These are phyloP conservation scores for Tolypocladium inflatum DNA, from an alignment of 2,329 filamentous ascomycete genomes.

Conservation along the genomic window DNA sequence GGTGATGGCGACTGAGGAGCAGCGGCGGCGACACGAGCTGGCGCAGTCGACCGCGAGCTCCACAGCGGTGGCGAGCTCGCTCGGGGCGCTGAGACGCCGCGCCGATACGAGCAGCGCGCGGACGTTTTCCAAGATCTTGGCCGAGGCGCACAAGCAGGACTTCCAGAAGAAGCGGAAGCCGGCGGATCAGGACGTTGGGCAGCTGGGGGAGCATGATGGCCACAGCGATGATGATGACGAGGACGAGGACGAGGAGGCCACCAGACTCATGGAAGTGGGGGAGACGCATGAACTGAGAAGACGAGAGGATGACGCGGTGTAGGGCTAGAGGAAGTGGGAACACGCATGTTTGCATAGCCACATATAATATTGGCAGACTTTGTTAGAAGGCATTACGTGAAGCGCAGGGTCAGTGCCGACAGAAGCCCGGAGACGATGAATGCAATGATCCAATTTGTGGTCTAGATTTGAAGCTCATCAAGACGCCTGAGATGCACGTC, in stretches of 20 bases:
- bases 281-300: background rate
- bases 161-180: conserved; percentile 67
- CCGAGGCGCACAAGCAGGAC: conserved; percentile 79
- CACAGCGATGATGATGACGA: conserved; percentile 27
- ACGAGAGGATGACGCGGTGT: conserved; percentile 10
- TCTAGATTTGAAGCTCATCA: background rate
- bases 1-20: conserved; percentile 8
- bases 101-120: conserved; percentile 20
- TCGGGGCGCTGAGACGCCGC: conserved; percentile 19
- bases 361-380: background rate
- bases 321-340: background rate
- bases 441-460: background rate
- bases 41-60: conserved; percentile 8
- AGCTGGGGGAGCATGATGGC: conserved; percentile 13
- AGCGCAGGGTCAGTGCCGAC: background rate
- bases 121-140: conserved; percentile 55
- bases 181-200: conserved; percentile 13
- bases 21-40: conserved; percentile 5
- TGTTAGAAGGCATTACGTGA: background rate
- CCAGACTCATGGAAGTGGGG: conserved; percentile 6
- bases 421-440: background rate
- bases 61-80: conserved; percentile 10
- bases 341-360: background rate
- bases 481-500: background rate
- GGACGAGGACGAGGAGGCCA: conserved; percentile 10